Percentiles rank a stretch among this genome's conserved stretches.
Conservation (phyloP, 371 early-diverging fungal species). For the Syncephalastrum contaminatum region DNA sequence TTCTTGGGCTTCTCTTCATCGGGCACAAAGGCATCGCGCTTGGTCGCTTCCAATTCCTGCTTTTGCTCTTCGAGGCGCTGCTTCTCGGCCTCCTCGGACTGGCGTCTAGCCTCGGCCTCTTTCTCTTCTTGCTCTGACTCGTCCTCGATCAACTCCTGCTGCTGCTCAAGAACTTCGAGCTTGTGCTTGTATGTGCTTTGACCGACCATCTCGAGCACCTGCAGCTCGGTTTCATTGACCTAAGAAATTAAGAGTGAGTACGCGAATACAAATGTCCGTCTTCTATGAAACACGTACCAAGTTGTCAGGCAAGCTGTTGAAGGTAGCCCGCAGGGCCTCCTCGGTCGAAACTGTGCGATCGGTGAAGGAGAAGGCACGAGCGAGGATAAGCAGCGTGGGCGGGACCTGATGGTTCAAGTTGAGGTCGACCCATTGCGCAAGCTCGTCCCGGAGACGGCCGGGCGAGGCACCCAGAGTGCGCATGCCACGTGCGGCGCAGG, state of each 20-base stretch:
- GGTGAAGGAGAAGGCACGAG: conserved; percentile 85
- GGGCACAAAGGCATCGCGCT: conserved; percentile 27
- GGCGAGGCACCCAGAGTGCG: conserved; percentile 84
- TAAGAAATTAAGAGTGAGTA: conserved; percentile 5
- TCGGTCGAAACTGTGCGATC: conserved; percentile 63
- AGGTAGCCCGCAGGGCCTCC: conserved; percentile 92
- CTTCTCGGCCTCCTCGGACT: conserved; percentile 44
- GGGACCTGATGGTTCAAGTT: conserved; percentile 92
- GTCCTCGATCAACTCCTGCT: conserved; percentile 93
- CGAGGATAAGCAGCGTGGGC: conserved; percentile 86
- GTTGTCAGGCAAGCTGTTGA: conserved; percentile 89
- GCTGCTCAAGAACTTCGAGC: conserved; percentile 90
- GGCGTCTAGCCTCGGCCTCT: conserved; percentile 56
- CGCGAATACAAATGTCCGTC: background rate
- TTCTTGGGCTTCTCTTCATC: conserved; percentile 23
- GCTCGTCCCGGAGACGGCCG: conserved; percentile 81
- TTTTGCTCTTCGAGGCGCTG: conserved; percentile 39
- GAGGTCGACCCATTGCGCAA: conserved; percentile 94
- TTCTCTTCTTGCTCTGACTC: conserved; percentile 75
- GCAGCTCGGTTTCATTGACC: conserved; percentile 83
- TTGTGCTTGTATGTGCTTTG: conserved; percentile 90
- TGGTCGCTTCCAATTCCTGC: conserved; percentile 36
- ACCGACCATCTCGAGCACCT: conserved; percentile 85
- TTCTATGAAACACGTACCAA: conserved; percentile 46
- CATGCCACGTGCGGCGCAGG: conserved; percentile 92